These are phyloP conservation scores for Apiospora marii DNA, from an alignment of 2,329 filamentous ascomycete species.

Conservation along the genomic window DNA sequence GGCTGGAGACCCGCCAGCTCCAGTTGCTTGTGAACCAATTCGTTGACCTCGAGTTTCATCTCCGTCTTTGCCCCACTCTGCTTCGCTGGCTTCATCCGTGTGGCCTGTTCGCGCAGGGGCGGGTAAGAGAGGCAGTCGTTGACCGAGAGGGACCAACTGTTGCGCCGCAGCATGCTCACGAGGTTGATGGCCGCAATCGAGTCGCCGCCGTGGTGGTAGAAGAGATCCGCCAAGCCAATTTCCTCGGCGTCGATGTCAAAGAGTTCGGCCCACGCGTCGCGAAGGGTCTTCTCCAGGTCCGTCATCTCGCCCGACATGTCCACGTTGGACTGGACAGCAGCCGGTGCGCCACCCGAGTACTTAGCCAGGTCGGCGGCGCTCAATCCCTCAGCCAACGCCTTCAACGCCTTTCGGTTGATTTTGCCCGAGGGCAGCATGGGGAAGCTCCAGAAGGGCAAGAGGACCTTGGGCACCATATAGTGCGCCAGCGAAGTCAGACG, in stretches of 20 bases:
- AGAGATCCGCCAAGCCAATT: conserved; percentile 39
- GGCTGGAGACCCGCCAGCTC: conserved; percentile 23
- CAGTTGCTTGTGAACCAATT: conserved; percentile 21
- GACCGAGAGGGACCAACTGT: conserved; percentile 36
- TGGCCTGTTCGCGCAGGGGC: conserved; percentile 32
- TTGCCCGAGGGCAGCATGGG: conserved; percentile 39
- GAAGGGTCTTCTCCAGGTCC: conserved; percentile 27
- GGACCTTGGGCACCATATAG: conserved; percentile 40
- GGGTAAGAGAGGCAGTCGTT: conserved; percentile 35
- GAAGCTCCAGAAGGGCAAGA: conserved; percentile 35
- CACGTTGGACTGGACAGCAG: neutral
- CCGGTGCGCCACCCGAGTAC: conserved; percentile 12
- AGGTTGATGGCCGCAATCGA: conserved; percentile 53
- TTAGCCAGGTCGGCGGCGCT: conserved; percentile 24
- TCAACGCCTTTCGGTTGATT: conserved; percentile 37
- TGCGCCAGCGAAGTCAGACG: conserved; percentile 31
- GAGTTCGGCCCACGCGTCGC: conserved; percentile 28
- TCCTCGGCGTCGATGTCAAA: conserved; percentile 27
- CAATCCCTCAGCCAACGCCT: conserved; percentile 26
- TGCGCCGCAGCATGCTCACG: conserved; percentile 46
- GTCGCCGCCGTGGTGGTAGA: conserved; percentile 48
- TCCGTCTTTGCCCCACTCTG: conserved; percentile 20
- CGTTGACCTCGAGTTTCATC: conserved; percentile 28
- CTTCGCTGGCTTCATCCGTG: conserved; percentile 23
- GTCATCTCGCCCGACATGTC: conserved; percentile 22